phyloP scores from a whole-genome alignment of 176 grass and related monocot genomes.

The Typha latifolia region DNA sequence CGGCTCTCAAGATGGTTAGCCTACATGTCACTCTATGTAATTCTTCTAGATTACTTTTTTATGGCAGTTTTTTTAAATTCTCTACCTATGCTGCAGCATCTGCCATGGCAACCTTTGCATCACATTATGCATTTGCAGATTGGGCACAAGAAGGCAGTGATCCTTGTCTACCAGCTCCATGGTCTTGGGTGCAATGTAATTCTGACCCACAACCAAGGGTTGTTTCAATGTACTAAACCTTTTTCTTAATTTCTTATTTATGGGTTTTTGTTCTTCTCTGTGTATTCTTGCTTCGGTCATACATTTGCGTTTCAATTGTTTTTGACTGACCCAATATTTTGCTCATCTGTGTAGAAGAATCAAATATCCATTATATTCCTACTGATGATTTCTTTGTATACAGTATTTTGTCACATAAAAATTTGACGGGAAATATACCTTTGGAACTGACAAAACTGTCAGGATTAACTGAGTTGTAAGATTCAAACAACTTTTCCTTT shows the following conservation, averaged over 20 bases:
- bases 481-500: neutral
- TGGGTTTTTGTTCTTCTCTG: neutral
- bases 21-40: neutral
- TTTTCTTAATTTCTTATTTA: constrained; percentile 5
- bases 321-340: neutral
- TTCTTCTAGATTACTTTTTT: neutral
- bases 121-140: constrained; percentile 26
- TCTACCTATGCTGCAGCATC: constrained; percentile 25
- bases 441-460: constrained; percentile 43
- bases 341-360: neutral
- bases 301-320: neutral
- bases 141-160: constrained; percentile 72
- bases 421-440: constrained; percentile 61
- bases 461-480: constrained; percentile 68
- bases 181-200: constrained; percentile 76
- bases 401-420: constrained; percentile 72
- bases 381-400: constrained; percentile 3
- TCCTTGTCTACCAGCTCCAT: constrained; percentile 63
- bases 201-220: constrained; percentile 44
- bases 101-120: constrained; percentile 44
- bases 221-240: constrained; percentile 39
- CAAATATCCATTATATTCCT: neutral
- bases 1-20: constrained; percentile 56
- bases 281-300: constrained; percentile 11
- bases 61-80: neutral